A percentile compares a stretch with the other conserved stretches of the same genome.
phyloP scores from a whole-genome alignment of 176 grass and related monocot species.

The Ananas comosus region DNA sequence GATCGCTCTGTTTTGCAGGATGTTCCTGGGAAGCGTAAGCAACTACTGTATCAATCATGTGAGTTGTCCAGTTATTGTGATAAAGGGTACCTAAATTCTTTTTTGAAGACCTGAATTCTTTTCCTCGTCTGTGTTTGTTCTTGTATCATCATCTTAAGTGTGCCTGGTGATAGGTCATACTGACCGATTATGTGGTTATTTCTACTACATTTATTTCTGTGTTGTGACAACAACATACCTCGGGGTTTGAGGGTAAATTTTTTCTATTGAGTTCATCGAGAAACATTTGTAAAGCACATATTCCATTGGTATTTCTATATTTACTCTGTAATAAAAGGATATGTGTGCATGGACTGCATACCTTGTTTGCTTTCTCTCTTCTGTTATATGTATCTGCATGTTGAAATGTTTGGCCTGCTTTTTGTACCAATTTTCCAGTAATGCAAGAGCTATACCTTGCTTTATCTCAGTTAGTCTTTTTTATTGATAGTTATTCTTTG shows the following conservation, averaged over 20 bases:
- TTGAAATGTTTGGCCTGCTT: not conserved
- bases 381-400: too few species aligned
- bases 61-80: constrained; percentile 54
- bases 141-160: not conserved
- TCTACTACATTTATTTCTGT: not conserved
- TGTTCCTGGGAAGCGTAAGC: constrained; percentile 79
- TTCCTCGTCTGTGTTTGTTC: constrained; percentile 15
- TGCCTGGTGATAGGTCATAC: not conserved
- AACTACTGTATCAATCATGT: constrained; percentile 75
- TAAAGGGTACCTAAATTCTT: constrained; percentile 33
- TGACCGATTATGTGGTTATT: not conserved
- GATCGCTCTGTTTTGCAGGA: constrained; percentile 27
- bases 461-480: not conserved
- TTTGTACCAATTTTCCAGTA: not conserved
- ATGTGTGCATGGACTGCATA: not conserved
- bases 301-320: too few species aligned
- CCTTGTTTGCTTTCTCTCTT: not conserved
- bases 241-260: too few species aligned
- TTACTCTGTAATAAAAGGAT: not conserved
- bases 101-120: constrained; percentile 11
- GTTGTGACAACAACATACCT: not conserved
- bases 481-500: not conserved
- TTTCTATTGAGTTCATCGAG: too few species aligned
- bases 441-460: too few species aligned
- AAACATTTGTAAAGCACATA: too few species aligned